Percentiles rank a stretch among this genome's conserved stretches.
These are phyloP conservation scores for Sindora glabra DNA, from an alignment of 306 rosid species.

Conservation along the genomic window DNA sequence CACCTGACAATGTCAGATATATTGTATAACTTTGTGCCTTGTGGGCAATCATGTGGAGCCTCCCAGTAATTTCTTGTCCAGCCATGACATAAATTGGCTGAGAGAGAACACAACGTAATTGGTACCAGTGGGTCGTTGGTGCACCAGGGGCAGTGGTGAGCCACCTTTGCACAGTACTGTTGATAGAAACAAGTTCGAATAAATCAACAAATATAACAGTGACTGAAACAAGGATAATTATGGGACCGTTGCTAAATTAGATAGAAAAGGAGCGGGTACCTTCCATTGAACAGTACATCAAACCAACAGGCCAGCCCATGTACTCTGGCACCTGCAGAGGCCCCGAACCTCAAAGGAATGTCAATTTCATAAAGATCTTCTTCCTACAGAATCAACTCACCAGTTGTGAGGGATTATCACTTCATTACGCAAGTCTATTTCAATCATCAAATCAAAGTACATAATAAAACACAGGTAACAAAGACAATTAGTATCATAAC, in stretches of 20 bases:
- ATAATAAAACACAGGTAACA: background rate
- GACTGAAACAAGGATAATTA: background rate
- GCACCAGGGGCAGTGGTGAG: constrained; percentile 94
- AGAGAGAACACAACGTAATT: constrained; percentile 83
- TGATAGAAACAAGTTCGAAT: background rate
- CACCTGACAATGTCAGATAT: constrained; percentile 71
- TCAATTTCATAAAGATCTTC: constrained; percentile 86
- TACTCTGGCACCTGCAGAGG: constrained; percentile 81
- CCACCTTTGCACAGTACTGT: constrained; percentile 92
- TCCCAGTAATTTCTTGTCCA: constrained; percentile 94
- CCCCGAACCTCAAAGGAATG: constrained; percentile 65
- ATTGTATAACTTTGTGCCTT: constrained; percentile 87
- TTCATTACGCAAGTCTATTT: background rate
- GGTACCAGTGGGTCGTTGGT: constrained; percentile 97
- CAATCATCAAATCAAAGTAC: background rate
- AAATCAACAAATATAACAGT: background rate
- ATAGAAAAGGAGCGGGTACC: constrained; percentile 38
- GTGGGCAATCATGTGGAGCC: constrained; percentile 84
- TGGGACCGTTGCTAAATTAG: too few relatives aligned
- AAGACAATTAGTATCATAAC: background rate
- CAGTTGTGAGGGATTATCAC: background rate
- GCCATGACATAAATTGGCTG: constrained; percentile 95
- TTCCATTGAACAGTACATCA: constrained; percentile 86
- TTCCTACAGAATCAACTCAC: constrained; percentile 43
- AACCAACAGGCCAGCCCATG: constrained; percentile 99